Base-by-base conservation (phyloP, 2,329 filamentous ascomycete genomes). In the Pseudofabraea citricarpa region DNA sequence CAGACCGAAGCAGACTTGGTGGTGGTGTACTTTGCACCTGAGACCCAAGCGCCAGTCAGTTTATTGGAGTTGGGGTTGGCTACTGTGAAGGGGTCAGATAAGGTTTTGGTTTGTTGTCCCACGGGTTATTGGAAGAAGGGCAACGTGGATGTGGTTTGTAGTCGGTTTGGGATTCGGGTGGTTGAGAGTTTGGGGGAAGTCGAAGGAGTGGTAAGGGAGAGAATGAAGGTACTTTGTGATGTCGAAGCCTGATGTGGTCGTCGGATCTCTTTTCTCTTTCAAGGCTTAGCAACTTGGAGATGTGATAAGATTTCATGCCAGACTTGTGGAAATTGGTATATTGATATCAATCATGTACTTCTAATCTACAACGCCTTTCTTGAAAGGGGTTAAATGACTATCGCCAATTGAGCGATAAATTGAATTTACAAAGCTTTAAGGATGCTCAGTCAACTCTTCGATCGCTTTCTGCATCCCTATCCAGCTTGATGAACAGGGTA, bases 121-220 rank as follows among this genome's bases (percentile, higher is more conserved):
- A 57, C 66, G 19, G 68, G 66, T 0, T 85, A 77, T 52, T 69
- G 61, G 61, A 80, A 80, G 57, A 67, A 67, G n/a, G 80, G 77
- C 0, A 82, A 85, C 49, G 75, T 85, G 23, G 65, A 77, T 53
- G 63, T 79, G 12, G 69, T 81, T 8, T 83, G 79, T 47, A 56
- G 64, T 45, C 65, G 65, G 41, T 73, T 71, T 47, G 65, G 59
- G 0, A 58, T 80, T 5, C 61, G 67, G 27, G 56, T 74, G 43
- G 59, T 74, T 22, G 62, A 68, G 13, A 67, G 54, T 3, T 62
- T 71, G 19, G 63, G 63, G 4, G 65, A 67, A 6, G 52, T 81
- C 40, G 53, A 53, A n/a, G 54, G 58, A 20, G 60, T 50, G 4
- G 54, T 75, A 7, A 43, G 56, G 44, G 50, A 52, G 16, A 66